A percentile compares a stretch with the other conserved stretches of the same genome.
phyloP scores from a whole-genome alignment of 202 grass and related monocot species.

The Setaria viridis region DNA sequence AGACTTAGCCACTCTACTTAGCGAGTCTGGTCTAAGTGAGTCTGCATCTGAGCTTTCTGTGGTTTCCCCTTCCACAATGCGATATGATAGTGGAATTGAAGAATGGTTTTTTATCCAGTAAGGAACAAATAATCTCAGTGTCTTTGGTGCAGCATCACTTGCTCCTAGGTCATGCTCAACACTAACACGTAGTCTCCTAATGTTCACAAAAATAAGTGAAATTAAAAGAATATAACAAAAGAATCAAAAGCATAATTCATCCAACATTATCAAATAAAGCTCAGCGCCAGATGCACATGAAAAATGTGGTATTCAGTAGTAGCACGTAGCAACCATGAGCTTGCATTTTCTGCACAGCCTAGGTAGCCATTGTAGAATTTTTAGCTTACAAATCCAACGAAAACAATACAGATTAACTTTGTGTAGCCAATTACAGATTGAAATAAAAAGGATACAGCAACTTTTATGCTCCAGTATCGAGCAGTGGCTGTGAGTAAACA shows the following conservation, averaged over 20 bases:
- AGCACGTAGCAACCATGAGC: neutral
- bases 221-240: constrained; percentile 39
- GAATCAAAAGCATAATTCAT: constrained; percentile 28
- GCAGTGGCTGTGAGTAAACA: neutral
- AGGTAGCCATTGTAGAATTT: neutral
- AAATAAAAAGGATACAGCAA: neutral
- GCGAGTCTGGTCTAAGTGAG: constrained; percentile 71
- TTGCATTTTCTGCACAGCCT: neutral
- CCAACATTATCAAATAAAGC: constrained; percentile 14
- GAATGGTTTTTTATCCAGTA: constrained; percentile 99
- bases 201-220: constrained; percentile 32
- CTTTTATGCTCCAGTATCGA: neutral
- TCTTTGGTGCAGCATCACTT: constrained; percentile 88
- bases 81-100: constrained; percentile 75
- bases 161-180: constrained; percentile 91
- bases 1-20: constrained; percentile 78
- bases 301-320: constrained; percentile 18
- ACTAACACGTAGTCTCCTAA: constrained; percentile 89
- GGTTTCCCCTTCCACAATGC: constrained; percentile 80
- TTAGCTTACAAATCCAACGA: neutral
- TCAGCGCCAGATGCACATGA: constrained; percentile 1
- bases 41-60: constrained; percentile 73
- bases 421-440: neutral
- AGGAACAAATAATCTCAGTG: constrained; percentile 92
- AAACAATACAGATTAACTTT: constrained; percentile 4